A percentile compares a stretch with the other conserved stretches of the same genome.
Conservation (phyloP, 2,329 filamentous ascomycete genomes). For the Apiospora malaysiana region DNA sequence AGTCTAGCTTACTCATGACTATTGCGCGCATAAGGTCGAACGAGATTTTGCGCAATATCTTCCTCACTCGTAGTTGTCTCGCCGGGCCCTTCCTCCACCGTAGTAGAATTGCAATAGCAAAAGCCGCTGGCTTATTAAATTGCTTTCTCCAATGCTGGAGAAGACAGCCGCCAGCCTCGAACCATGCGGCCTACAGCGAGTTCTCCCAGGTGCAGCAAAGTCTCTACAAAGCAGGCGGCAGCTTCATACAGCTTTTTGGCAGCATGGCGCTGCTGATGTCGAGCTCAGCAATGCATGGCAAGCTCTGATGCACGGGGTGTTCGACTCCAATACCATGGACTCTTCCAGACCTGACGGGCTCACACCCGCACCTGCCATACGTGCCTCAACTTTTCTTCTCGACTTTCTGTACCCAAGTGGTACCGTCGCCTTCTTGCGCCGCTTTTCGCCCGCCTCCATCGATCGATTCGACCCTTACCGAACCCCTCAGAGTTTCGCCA, state of each 20-base stretch:
- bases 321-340: constrained; percentile 33
- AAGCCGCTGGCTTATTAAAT: not conserved
- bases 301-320: constrained; percentile 41
- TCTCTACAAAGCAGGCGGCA: constrained; percentile 48
- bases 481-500: constrained; percentile 30
- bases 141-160: constrained; percentile 57
- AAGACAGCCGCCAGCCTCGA: constrained; percentile 62
- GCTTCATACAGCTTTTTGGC: constrained; percentile 59
- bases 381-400: constrained; percentile 56
- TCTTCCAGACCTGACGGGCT: constrained; percentile 31
- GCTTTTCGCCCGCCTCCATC: constrained; percentile 32
- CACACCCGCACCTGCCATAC: constrained; percentile 37
- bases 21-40: not conserved
- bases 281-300: constrained; percentile 54
- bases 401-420: constrained; percentile 62
- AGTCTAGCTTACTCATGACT: constrained; percentile 10
- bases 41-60: constrained; percentile 5
- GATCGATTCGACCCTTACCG: constrained; percentile 38
- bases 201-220: constrained; percentile 48
- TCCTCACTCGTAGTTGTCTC: not conserved
- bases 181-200: constrained; percentile 60
- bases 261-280: constrained; percentile 57
- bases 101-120: constrained; percentile 5
- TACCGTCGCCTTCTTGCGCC: constrained; percentile 49
- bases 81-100: not conserved